Conservation (phyloP, 345 rosid species). For the Camelina laxa region DNA sequence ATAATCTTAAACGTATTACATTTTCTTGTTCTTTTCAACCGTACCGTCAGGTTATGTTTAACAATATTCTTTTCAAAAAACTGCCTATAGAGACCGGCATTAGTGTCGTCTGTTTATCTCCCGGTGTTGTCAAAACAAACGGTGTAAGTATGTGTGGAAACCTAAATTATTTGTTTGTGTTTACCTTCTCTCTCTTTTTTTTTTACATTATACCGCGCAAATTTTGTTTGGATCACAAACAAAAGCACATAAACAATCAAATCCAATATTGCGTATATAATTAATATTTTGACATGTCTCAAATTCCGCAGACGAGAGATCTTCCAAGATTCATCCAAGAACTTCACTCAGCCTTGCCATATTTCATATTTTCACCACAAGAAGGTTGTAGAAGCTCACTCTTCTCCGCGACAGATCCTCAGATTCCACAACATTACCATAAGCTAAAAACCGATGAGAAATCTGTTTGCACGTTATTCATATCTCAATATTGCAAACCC, state of each 20-base stretch:
- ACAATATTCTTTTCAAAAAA: conserved; percentile 68
- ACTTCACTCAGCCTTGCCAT: conserved; percentile 67
- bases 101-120: conserved; percentile 75
- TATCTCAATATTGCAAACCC: conserved; percentile 75
- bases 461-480: conserved; percentile 72
- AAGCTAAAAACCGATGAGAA: conserved; percentile 64
- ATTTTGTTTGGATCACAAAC: no score
- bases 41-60: conserved; percentile 78
- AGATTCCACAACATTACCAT: conserved; percentile 70
- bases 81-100: conserved; percentile 79
- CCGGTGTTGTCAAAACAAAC: conserved; percentile 81
- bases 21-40: not conserved
- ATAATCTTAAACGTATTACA: not conserved
- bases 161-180: not conserved
- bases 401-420: conserved; percentile 83
- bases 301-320: conserved; percentile 77
- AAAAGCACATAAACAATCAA: no score
- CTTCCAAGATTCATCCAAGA: conserved; percentile 71
- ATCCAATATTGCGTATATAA: not conserved
- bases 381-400: conserved; percentile 87
- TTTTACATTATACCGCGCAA: not conserved
- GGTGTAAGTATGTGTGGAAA: conserved; percentile 56
- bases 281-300: not conserved
- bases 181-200: not conserved
- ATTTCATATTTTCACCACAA: conserved; percentile 72